These are phyloP conservation scores for Carex kokanica DNA, from an alignment of 176 grass and related monocot species.

Conservation along the genomic window DNA sequence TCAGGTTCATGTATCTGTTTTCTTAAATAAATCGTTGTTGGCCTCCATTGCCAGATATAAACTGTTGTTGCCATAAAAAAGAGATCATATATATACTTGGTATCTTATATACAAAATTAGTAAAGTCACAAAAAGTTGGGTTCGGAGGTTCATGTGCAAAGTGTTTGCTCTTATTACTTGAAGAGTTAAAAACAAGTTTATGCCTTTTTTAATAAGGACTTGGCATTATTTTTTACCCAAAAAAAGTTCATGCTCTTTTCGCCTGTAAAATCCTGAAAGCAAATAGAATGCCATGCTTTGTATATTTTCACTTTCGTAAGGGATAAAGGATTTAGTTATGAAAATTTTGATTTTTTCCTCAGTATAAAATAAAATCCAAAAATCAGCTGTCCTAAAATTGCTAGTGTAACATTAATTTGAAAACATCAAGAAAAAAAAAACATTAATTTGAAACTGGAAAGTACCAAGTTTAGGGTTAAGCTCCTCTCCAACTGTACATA, in stretches of 20 bases:
- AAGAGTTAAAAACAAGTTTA: too few relatives aligned
- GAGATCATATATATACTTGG: background rate
- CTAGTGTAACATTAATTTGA: background rate
- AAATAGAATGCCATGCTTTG: background rate
- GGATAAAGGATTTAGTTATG: background rate
- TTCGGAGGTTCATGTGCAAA: background rate
- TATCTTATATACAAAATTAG: background rate
- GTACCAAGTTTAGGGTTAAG: too few relatives aligned
- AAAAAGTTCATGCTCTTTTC: background rate
- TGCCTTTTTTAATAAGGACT: background rate
- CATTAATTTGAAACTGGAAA: background rate
- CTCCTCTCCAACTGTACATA: too few relatives aligned
- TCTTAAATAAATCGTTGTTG: too few relatives aligned
- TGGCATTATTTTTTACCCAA: background rate
- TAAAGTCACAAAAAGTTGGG: background rate
- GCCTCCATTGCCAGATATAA: too few relatives aligned
- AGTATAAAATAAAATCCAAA: background rate
- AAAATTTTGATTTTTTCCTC: background rate
- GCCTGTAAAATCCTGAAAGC: background rate
- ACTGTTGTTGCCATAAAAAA: too few relatives aligned
- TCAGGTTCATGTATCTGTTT: background rate
- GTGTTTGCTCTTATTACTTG: background rate
- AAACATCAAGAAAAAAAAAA: too few relatives aligned
- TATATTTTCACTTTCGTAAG: background rate
- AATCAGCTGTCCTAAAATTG: background rate